phyloP scores from a whole-genome alignment of 176 grass and related monocot genomes.

The Juncus inflexus region DNA sequence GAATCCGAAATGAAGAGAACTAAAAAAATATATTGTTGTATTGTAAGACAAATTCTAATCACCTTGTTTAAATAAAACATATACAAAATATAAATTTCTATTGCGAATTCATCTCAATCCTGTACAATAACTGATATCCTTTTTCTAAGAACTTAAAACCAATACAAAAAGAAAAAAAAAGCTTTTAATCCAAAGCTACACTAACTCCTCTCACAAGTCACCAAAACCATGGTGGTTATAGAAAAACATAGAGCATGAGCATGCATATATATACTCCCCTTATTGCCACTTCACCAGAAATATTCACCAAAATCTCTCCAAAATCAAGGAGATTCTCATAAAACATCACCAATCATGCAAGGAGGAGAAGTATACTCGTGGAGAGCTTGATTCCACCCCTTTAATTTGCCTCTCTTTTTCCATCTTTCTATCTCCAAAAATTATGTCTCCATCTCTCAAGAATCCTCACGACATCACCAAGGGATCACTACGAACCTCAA shows the following conservation, averaged over 20 bases:
- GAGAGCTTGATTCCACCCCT: neutral
- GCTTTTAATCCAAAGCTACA: neutral
- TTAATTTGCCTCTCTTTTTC: constrained; percentile 1
- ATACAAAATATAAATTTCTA: no score
- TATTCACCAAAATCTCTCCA: constrained; percentile 13
- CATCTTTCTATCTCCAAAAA: neutral
- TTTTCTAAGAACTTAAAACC: no score
- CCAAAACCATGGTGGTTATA: constrained; percentile 25
- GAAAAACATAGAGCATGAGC: neutral
- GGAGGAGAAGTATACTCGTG: neutral
- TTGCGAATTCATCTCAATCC: no score
- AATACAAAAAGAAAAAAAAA: neutral
- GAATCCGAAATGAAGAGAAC: no score
- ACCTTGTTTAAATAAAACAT: no score
- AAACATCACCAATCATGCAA: constrained; percentile 16
- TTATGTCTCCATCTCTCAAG: constrained; percentile 25
- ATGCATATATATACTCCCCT: constrained; percentile 2
- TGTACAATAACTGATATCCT: no score
- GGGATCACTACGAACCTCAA: constrained; percentile 6
- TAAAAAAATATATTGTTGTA: no score
- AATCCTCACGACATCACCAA: constrained; percentile 26
- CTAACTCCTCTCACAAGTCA: constrained; percentile 18
- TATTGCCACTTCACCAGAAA: constrained; percentile 16
- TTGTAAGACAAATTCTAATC: no score
- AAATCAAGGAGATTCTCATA: neutral